phyloP scores from a whole-genome alignment of 441 rosid genomes.

The Populus hybrid region DNA sequence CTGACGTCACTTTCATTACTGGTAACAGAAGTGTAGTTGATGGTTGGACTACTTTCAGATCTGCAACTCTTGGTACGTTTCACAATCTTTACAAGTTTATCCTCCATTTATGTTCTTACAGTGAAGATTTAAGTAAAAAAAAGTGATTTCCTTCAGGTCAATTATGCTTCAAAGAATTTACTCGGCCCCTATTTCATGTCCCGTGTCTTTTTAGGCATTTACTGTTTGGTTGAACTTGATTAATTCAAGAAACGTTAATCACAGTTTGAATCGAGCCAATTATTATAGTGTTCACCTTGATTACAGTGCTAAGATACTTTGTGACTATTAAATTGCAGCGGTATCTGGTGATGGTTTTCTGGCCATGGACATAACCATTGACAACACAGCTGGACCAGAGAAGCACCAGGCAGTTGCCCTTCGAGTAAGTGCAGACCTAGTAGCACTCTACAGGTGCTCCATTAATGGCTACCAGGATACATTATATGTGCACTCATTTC shows the following conservation, averaged over 20 bases:
- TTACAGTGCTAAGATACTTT: not conserved
- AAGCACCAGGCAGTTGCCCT: slow-evolving; percentile 81
- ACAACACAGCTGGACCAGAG: slow-evolving; percentile 69
- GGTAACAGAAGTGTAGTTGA: slow-evolving; percentile 64
- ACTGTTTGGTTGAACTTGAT: not conserved
- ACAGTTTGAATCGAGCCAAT: not conserved
- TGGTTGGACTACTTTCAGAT: slow-evolving; percentile 90
- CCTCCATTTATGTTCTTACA: not conserved
- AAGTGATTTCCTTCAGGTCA: not conserved
- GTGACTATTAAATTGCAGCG: slow-evolving; percentile 35
- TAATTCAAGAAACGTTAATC: not conserved
- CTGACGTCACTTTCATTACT: slow-evolving; percentile 52
- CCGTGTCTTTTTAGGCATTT: not conserved
- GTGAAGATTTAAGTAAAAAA: not conserved
- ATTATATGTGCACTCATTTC: slow-evolving; percentile 67
- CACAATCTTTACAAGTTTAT: not conserved
- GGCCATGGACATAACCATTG: slow-evolving; percentile 65
- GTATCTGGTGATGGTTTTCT: slow-evolving; percentile 83
- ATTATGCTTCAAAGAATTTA: not conserved
- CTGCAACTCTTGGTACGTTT: slow-evolving; percentile 68
- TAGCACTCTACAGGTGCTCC: slow-evolving; percentile 59
- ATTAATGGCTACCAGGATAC: slow-evolving; percentile 71
- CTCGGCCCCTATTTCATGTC: not conserved
- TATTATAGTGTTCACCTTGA: not conserved
- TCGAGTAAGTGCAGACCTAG: slow-evolving; percentile 67